A percentile compares a stretch with the other conserved stretches of the same genome.
These are phyloP conservation scores for Pythium monospermum DNA, from an alignment of 352 stramenopile genomes.

Conservation along the genomic window DNA sequence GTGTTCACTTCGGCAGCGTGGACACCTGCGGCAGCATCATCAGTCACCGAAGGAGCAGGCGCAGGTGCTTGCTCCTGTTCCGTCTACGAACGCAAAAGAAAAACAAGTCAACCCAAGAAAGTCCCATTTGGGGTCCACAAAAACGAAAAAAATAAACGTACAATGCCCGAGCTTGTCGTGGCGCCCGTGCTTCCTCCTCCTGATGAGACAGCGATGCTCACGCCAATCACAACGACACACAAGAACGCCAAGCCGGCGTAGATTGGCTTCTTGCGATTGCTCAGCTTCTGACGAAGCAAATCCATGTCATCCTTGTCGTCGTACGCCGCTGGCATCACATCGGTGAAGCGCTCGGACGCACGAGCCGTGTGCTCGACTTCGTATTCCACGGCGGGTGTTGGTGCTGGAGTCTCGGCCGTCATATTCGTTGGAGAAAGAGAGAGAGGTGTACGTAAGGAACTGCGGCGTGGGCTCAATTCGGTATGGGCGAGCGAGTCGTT, in stretches of 20 bases:
- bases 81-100: slow-evolving; percentile 4
- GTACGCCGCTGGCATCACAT: slow-evolving; percentile 26
- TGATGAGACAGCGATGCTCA: slow-evolving; percentile 31
- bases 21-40: slow-evolving; percentile 14
- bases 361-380: slow-evolving; percentile 34
- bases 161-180: slow-evolving; percentile 34
- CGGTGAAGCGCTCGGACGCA: slow-evolving; percentile 23
- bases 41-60: background rate
- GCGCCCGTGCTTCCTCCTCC: slow-evolving; percentile 9
- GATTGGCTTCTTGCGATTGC: slow-evolving; percentile 58
- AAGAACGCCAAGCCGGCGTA: slow-evolving; percentile 52
- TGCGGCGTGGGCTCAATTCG: too few species aligned
- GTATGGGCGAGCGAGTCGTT: too few species aligned
- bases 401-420: background rate
- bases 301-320: slow-evolving; percentile 58
- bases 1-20: slow-evolving; percentile 22
- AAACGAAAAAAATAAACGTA: slow-evolving; percentile 13
- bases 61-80: slow-evolving; percentile 11
- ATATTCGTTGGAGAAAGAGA: background rate
- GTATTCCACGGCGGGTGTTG: slow-evolving; percentile 29
- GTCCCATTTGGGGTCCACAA: background rate
- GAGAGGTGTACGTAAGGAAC: too few species aligned
- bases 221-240: slow-evolving; percentile 43
- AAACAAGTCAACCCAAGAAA: background rate
- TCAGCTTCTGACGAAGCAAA: slow-evolving; percentile 35